Conservation (phyloP, 1,284 basidiomycete genomes). For the Wallemia hederae region DNA sequence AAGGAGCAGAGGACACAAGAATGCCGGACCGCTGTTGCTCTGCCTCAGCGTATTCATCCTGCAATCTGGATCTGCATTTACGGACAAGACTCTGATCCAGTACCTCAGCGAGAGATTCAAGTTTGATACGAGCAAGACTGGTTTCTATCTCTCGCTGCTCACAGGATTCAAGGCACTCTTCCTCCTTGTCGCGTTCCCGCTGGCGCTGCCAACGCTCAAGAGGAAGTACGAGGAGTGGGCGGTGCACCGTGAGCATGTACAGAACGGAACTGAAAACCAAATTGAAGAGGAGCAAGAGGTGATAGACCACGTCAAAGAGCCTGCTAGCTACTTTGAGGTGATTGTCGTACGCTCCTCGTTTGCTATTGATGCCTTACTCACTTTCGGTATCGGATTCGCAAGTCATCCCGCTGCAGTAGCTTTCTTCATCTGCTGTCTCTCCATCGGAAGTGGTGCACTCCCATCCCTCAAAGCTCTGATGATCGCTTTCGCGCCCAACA, state of each 20-base stretch:
- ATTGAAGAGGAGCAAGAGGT: neutral
- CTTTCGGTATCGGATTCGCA: neutral
- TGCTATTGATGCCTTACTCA: neutral
- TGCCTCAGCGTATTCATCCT: neutral
- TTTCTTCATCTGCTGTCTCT: neutral
- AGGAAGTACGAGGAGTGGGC: neutral
- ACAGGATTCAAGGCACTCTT: neutral
- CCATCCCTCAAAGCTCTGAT: neutral
- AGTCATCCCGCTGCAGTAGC: neutral
- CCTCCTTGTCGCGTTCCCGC: neutral
- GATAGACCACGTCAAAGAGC: neutral
- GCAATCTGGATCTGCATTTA: neutral
- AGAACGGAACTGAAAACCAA: neutral
- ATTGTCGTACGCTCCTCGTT: neutral
- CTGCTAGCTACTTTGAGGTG: neutral
- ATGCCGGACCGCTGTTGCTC: neutral
- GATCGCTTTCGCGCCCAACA: neutral
- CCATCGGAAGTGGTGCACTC: neutral
- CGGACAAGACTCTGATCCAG: neutral
- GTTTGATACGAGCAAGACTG: neutral
- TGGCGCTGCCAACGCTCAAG: neutral
- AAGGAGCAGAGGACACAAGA: neutral
- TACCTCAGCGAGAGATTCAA: neutral
- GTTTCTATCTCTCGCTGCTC: neutral
- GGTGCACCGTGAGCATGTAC: neutral